Conservation (phyloP, 2,329 filamentous ascomycete species). For the Aureobasidium sp. region DNA sequence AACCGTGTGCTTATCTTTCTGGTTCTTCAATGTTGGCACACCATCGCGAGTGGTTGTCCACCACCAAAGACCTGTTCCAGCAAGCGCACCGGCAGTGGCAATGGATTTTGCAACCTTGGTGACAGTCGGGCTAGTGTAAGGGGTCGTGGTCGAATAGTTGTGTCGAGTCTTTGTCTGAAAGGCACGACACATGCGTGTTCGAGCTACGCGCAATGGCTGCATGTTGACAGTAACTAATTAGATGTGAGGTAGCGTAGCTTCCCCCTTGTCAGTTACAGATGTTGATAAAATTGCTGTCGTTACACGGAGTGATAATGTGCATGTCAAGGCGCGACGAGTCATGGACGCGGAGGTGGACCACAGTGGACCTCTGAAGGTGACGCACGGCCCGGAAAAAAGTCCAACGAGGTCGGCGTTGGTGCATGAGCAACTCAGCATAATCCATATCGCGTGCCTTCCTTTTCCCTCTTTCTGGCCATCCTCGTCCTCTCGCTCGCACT, state of each 20-base stretch:
- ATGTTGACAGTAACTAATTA: too few species aligned
- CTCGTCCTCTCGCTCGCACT: neutral
- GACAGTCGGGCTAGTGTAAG: too few species aligned
- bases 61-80: neutral
- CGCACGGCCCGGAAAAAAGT: neutral
- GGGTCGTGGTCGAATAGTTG: neutral
- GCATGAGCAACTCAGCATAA: constrained; percentile 2
- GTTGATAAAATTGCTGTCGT: too few species aligned
- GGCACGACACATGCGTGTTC: neutral
- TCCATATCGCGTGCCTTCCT: constrained; percentile 2
- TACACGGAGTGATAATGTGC: too few species aligned
- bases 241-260: too few species aligned
- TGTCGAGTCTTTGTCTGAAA: too few species aligned
- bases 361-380: neutral
- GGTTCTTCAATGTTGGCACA: neutral
- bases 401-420: neutral
- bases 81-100: neutral
- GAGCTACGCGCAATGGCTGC: neutral
- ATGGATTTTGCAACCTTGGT: neutral
- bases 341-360: neutral
- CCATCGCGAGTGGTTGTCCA: neutral
- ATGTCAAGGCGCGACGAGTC: too few species aligned
- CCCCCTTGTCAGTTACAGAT: too few species aligned
- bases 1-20: neutral
- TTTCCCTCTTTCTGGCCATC: neutral